These are phyloP conservation scores for Kodamaea nitidulidarum DNA, from an alignment of 805 yeast species.

Conservation along the genomic window DNA sequence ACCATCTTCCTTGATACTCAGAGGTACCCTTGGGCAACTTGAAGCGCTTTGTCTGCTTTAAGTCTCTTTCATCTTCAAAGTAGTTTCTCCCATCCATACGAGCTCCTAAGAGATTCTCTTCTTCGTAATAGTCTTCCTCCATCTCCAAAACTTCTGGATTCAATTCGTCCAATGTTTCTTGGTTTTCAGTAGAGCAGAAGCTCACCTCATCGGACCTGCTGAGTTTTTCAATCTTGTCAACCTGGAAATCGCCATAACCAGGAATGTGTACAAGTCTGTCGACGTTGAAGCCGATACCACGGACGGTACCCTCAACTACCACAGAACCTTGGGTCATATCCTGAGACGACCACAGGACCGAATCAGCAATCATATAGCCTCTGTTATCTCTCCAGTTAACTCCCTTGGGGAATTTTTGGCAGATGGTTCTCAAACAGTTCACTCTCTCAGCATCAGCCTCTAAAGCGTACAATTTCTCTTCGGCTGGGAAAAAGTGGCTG, in stretches of 20 bases:
- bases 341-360: conserved; percentile 39
- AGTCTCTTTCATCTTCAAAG: conserved; percentile 28
- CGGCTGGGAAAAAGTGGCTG: conserved; percentile 52
- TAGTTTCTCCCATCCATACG: conserved; percentile 56
- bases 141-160: conserved; percentile 52
- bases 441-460: conserved; percentile 66
- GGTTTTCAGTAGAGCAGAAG: conserved; percentile 33
- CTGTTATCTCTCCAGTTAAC: conserved; percentile 92
- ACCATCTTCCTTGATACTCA: conserved; percentile 74
- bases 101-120: conserved; percentile 37
- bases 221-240: conserved; percentile 60
- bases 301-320: conserved; percentile 73
- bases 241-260: conserved; percentile 83
- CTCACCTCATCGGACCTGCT: conserved; percentile 23
- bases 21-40: conserved; percentile 68
- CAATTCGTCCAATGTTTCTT: conserved; percentile 58
- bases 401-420: conserved; percentile 84
- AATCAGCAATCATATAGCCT: conserved; percentile 80
- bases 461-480: conserved; percentile 70
- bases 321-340: conserved; percentile 34
- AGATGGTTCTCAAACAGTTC: conserved; percentile 67
- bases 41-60: conserved; percentile 23
- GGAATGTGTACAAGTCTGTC: conserved; percentile 82
- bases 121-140: conserved; percentile 29
- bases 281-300: conserved; percentile 81